Conservation (phyloP, 129 eudicot genomes). For the Solidago caesia region DNA sequence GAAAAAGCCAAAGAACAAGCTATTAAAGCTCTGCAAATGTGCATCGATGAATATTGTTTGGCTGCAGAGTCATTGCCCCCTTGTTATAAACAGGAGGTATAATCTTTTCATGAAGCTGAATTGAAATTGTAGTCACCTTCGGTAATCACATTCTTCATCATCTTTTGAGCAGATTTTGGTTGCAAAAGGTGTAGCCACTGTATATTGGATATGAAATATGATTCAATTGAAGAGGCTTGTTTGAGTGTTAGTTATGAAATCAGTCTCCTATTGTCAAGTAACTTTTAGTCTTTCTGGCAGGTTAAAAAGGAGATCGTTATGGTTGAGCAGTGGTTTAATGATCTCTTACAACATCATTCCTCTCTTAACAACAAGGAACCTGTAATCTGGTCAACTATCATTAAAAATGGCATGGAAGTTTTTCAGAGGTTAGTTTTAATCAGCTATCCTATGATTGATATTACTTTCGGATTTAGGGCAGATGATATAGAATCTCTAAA, state of each 20-base stretch:
- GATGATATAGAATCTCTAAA: too few relatives aligned
- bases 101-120: neutral
- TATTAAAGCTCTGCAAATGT: conserved; percentile 32
- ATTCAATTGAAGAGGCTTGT: neutral
- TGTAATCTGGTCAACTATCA: neutral
- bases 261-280: neutral
- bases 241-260: neutral
- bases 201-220: neutral
- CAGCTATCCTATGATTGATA: neutral
- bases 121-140: neutral
- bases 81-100: conserved; percentile 50
- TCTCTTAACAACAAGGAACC: neutral
- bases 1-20: conserved; percentile 63
- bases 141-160: neutral
- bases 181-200: neutral
- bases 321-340: neutral
- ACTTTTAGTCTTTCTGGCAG: neutral
- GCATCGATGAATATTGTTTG: conserved; percentile 44
- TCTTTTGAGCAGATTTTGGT: neutral
- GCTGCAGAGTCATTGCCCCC: conserved; percentile 50
- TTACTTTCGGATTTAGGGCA: too few relatives aligned
- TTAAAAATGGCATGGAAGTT: neutral
- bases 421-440: conserved; percentile 2
- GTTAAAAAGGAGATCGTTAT: neutral
- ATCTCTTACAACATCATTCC: neutral